phyloP scores from a whole-genome alignment of 2,329 filamentous ascomycete genomes.

The Sphaceloma murrayae region DNA sequence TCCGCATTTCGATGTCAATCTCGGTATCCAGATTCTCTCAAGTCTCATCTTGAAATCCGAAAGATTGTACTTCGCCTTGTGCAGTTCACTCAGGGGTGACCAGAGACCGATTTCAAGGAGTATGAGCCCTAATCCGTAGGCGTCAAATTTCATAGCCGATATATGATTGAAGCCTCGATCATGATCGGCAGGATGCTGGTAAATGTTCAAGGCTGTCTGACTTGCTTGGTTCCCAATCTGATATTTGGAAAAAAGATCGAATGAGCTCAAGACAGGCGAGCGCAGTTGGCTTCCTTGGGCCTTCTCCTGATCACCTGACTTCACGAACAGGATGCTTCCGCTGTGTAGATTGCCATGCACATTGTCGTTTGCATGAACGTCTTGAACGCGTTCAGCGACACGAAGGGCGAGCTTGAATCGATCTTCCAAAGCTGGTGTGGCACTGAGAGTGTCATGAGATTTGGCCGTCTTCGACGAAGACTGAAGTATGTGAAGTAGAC shows the following conservation, averaged over 20 bases:
- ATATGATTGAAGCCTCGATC: constrained; percentile 39
- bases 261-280: constrained; percentile 60
- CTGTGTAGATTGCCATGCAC: constrained; percentile 61
- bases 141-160: constrained; percentile 44
- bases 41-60: constrained; percentile 53
- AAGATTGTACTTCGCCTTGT: constrained; percentile 51
- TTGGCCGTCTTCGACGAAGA: constrained; percentile 37
- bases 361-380: constrained; percentile 59
- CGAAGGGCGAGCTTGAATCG: constrained; percentile 68
- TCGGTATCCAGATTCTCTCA: constrained; percentile 55
- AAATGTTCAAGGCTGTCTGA: constrained; percentile 20
- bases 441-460: constrained; percentile 30
- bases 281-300: constrained; percentile 46
- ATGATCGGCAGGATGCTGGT: constrained; percentile 26
- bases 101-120: constrained; percentile 68
- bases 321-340: constrained; percentile 58
- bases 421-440: constrained; percentile 58
- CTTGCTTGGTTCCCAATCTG: constrained; percentile 50
- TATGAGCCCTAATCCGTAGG: constrained; percentile 65
- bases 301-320: constrained; percentile 37
- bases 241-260: constrained; percentile 59
- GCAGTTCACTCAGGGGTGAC: constrained; percentile 53
- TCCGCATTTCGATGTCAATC: constrained; percentile 59
- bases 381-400: constrained; percentile 61
- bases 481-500: constrained; percentile 40